A percentile compares a stretch with the other conserved stretches of the same genome.
These are phyloP conservation scores for Aphanoascus verrucosus DNA, from an alignment of 2,329 filamentous ascomycete genomes.

Conservation along the genomic window DNA sequence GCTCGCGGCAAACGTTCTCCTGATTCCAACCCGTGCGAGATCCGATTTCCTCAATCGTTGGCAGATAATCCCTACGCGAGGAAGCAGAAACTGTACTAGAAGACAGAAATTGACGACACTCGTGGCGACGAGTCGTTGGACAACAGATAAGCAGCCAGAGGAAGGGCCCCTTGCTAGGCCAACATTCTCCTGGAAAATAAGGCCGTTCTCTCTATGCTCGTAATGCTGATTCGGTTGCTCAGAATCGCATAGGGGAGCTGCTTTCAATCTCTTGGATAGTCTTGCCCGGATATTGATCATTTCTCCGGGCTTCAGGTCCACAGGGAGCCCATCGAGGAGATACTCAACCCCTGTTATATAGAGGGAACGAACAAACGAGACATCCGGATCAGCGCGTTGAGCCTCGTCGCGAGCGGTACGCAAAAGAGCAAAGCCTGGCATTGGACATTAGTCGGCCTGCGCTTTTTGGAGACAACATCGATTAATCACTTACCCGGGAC, in stretches of 20 bases:
- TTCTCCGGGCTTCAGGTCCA: conserved; percentile 20
- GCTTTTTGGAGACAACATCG: background rate
- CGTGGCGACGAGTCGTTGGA: conserved; percentile 50
- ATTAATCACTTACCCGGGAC: conserved; percentile 21
- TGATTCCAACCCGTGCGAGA: background rate
- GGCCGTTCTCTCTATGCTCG: background rate
- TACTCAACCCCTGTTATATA: conserved; percentile 32
- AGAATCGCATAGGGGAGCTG: background rate
- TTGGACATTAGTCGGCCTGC: background rate
- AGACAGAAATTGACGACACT: conserved; percentile 50
- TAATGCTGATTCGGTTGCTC: background rate
- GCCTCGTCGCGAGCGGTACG: conserved; percentile 29
- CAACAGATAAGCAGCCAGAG: conserved; percentile 33
- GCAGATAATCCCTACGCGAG: conserved; percentile 49
- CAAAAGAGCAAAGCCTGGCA: conserved; percentile 28
- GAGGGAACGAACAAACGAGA: conserved; percentile 25
- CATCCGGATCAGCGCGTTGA: conserved; percentile 25
- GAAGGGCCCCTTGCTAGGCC: conserved; percentile 10
- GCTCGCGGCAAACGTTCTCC: background rate
- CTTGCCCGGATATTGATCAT: background rate
- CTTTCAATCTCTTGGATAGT: background rate
- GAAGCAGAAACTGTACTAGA: conserved; percentile 49
- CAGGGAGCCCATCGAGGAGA: conserved; percentile 28
- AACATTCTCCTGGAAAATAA: background rate
- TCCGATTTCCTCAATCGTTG: conserved; percentile 39